Evolutionary conservation across 2,329 filamentous ascomycete genomes (phyloP).

Genomic region (Ceratocystiopsis sp.): DNA sequence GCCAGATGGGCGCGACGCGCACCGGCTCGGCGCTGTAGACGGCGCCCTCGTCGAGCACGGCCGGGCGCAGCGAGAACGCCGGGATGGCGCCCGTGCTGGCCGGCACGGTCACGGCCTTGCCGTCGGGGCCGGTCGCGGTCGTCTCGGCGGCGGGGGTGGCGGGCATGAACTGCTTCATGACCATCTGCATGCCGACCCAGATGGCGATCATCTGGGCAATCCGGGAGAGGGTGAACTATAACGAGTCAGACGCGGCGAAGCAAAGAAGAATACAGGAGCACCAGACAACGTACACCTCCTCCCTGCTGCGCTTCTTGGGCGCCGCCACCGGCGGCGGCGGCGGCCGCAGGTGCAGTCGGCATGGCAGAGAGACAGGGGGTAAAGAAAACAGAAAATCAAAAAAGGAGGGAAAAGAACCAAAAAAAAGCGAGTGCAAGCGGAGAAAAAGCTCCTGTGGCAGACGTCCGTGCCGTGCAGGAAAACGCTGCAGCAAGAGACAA

Average conservation of each 20-base stretch:
- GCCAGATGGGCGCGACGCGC: slow-evolving; percentile 75
- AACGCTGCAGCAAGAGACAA: no score
- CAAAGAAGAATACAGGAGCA: background rate
- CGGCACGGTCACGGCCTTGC: slow-evolving; percentile 32
- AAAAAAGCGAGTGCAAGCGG: no score
- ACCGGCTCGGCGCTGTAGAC: slow-evolving; percentile 49
- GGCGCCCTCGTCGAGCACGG: slow-evolving; percentile 40
- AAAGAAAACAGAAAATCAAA: no score
- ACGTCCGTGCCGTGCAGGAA: no score
- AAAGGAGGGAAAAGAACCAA: no score
- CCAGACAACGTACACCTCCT: slow-evolving; percentile 6
- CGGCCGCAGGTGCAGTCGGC: slow-evolving; percentile 6
- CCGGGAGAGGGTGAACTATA: slow-evolving; percentile 23
- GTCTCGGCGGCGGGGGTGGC: slow-evolving; percentile 27
- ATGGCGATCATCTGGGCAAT: slow-evolving; percentile 34
- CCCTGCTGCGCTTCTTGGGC: background rate
- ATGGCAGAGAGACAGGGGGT: background rate
- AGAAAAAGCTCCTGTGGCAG: no score
- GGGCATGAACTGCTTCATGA: slow-evolving; percentile 33
- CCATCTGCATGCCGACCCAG: slow-evolving; percentile 42
- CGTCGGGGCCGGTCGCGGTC: slow-evolving; percentile 22
- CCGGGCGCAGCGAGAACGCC: slow-evolving; percentile 47
- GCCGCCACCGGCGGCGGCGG: background rate
- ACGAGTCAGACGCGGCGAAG: background rate
- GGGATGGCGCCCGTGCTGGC: slow-evolving; percentile 41